phyloP scores from a whole-genome alignment of 371 early-diverging fungal species.

The Haplosporangium sp. region DNA sequence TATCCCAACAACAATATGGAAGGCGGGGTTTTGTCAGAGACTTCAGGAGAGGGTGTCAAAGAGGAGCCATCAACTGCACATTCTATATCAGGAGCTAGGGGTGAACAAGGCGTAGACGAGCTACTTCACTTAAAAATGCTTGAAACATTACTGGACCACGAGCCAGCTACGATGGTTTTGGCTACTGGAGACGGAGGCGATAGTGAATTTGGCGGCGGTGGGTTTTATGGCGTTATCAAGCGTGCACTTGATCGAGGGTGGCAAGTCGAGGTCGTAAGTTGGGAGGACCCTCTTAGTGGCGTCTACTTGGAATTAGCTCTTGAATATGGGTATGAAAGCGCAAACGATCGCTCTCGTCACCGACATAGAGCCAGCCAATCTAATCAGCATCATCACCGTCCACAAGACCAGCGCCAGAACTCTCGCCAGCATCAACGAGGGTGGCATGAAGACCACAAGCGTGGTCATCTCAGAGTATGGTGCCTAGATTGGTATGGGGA shows the following conservation, averaged over 20 bases:
- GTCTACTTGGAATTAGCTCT: slow-evolving; percentile 38
- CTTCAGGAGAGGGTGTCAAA: not conserved
- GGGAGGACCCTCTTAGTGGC: slow-evolving; percentile 57
- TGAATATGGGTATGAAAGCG: slow-evolving; percentile 34
- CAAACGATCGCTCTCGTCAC: not conserved
- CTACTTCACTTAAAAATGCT: slow-evolving; percentile 59
- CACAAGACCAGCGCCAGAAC: not conserved
- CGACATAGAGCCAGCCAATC: not conserved
- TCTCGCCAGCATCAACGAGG: not conserved
- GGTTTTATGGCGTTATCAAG: slow-evolving; percentile 52
- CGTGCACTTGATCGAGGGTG: slow-evolving; percentile 58
- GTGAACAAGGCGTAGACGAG: slow-evolving; percentile 60
- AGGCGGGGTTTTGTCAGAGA: not conserved
- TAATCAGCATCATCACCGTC: not conserved
- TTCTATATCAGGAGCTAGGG: slow-evolving; percentile 9
- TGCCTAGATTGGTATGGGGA: slow-evolving; percentile 36
- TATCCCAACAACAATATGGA: slow-evolving; percentile 7
- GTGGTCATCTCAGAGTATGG: slow-evolving; percentile 23
- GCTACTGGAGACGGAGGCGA: slow-evolving; percentile 59
- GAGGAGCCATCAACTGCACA: not conserved
- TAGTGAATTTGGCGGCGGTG: slow-evolving; percentile 58
- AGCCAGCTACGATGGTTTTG: slow-evolving; percentile 56
- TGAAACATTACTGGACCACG: slow-evolving; percentile 56
- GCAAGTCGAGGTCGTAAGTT: slow-evolving; percentile 59
- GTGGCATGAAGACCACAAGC: not conserved